Percentiles rank a stretch among this genome's conserved stretches.
phyloP scores from a whole-genome alignment of 345 rosid species.

The Ricinus communis region DNA sequence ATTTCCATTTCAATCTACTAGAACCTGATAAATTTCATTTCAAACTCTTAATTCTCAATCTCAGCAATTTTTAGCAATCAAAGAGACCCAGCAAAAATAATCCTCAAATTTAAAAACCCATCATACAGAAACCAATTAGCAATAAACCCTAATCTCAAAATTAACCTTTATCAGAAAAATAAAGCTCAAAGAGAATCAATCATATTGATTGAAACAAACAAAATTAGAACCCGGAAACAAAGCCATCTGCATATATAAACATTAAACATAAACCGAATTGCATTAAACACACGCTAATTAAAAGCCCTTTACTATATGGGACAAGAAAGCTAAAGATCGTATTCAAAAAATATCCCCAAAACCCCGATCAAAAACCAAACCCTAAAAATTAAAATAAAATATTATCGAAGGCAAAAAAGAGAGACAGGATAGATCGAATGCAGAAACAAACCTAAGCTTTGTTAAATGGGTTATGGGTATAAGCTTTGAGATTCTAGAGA shows the following conservation, averaged over 20 bases:
- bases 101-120: constrained; percentile 12
- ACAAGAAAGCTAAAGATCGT: constrained; percentile 35
- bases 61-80: constrained; percentile 3
- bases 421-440: constrained; percentile 44
- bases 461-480: constrained; percentile 40
- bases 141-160: constrained; percentile 39
- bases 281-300: constrained; percentile 23
- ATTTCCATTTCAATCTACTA: neutral
- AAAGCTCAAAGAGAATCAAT: constrained; percentile 6
- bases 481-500: constrained; percentile 54
- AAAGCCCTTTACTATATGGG: constrained; percentile 17
- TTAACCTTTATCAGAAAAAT: constrained; percentile 14
- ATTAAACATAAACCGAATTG: constrained; percentile 16
- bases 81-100: constrained; percentile 2
- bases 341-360: constrained; percentile 19
- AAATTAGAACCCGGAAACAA: constrained; percentile 13
- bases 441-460: constrained; percentile 40
- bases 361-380: constrained; percentile 45
- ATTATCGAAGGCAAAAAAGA: neutral
- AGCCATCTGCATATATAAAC: neutral
- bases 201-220: constrained; percentile 1
- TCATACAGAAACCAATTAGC: constrained; percentile 7
- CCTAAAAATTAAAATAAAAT: constrained; percentile 28
- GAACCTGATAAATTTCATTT: constrained; percentile 6
- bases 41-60: neutral